phyloP scores from a whole-genome alignment of 2,329 filamentous ascomycete genomes.

The Periconia digitata region DNA sequence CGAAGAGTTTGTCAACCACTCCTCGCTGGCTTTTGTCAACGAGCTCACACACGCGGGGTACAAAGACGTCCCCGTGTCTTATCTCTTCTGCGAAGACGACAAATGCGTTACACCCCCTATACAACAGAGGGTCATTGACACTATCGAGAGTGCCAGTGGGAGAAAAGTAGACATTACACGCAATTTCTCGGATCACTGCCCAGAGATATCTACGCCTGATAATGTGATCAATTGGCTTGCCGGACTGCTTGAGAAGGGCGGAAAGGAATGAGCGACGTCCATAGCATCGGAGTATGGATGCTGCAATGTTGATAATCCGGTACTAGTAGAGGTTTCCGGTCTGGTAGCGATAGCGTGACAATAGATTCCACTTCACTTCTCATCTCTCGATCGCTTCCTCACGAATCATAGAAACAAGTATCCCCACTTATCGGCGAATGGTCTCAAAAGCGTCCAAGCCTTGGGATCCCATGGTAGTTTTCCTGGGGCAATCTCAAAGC shows the following conservation, averaged over 20 bases:
- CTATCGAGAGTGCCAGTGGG: conserved; percentile 40
- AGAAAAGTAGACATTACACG: conserved; percentile 44
- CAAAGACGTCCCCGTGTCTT: conserved; percentile 45
- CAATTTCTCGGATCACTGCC: conserved; percentile 40
- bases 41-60: conserved; percentile 45
- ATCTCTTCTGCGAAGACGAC: conserved; percentile 45
- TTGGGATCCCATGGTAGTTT: conserved; percentile 34
- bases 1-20: conserved; percentile 32
- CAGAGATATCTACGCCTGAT: conserved; percentile 26
- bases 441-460: conserved; percentile 38
- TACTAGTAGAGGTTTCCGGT: background rate
- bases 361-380: background rate
- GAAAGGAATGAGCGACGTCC: background rate
- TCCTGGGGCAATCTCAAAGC: conserved; percentile 34
- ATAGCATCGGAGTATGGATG: background rate
- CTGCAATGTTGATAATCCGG: background rate
- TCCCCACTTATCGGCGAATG: conserved; percentile 42
- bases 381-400: background rate
- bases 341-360: background rate
- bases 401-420: conserved; percentile 8
- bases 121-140: conserved; percentile 39
- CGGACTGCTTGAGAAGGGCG: conserved; percentile 12
- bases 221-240: conserved; percentile 31
- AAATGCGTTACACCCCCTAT: conserved; percentile 27
- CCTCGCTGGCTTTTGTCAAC: conserved; percentile 35